Base-by-base conservation (phyloP, 2,329 filamentous ascomycete genomes). In the Teratosphaeria zuluensis region DNA sequence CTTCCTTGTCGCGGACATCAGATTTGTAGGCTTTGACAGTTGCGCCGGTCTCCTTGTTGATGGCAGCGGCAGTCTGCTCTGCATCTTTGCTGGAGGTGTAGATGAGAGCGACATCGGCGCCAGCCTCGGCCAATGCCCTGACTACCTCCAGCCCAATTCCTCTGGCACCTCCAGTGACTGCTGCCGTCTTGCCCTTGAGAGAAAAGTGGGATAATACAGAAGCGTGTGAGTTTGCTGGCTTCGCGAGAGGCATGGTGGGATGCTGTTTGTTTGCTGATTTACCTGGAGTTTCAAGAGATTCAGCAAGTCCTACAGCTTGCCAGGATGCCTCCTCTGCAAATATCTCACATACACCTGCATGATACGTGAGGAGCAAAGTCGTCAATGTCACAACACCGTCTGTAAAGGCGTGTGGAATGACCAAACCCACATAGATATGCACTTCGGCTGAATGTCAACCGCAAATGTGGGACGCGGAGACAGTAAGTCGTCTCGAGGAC, bases 111-210 rank as follows among this genome's bases (percentile, higher is more conserved):
- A 96, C 80, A 71, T 92, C 85, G 9, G 89, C 89, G 56, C 92
- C 92, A 55, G 89, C 92, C 59, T 89, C 87, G 59, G 95, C 88
- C 73, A 95, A 83, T 52, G 87, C 90, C 76, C 95, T 89, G 48
- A 87, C 87, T 86, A 96, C 95, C 64, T 94, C 90, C 61, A 96
- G 78, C 28, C 92, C 92, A 59, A 96, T 76, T 2, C 92, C 92
- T 69, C 90, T 82, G 24, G 91, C 91, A 67, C 90, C 92, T 55
- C 92, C 92, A 0, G 92, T 96, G 31, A 96, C 88, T 51, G 96
- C 80, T 38, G 84, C 89, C 11, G 90, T 87, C 70, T 86, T 87
- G 61, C 85, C 87, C 69, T 94, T 86, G 21, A 96, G 81, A 1
- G 90, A 90, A 76, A 95, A 96, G 42, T 66, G 63, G 7, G 63